Evolutionary conservation across 352 stramenopile genomes (phyloP).

Genomic region (Globisporangium acanthophoron): DNA sequence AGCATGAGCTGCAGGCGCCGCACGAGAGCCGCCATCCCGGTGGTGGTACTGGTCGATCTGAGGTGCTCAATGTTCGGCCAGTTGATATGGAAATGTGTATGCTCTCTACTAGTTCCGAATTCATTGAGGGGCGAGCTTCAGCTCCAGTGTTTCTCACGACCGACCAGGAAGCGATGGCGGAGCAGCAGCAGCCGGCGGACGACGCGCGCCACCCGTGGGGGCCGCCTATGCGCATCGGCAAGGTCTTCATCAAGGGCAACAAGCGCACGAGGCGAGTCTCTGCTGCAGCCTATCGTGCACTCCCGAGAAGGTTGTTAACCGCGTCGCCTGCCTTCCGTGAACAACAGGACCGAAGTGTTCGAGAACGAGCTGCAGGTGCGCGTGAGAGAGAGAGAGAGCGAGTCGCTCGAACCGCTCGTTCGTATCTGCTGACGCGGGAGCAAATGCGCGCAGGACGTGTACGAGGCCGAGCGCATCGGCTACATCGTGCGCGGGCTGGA

Average conservation of each 20-base stretch:
- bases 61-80: background rate
- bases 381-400: too few species aligned
- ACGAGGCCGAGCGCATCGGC: conserved; percentile 61
- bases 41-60: background rate
- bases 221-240: conserved; percentile 74
- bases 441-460: conserved; percentile 30
- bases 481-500: conserved; percentile 54
- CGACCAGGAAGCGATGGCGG: conserved; percentile 4
- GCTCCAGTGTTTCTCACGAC: background rate
- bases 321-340: too few species aligned
- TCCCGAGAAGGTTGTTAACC: background rate
- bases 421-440: too few species aligned
- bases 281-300: too few species aligned
- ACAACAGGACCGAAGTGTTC: conserved; percentile 67
- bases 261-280: conserved; percentile 72
- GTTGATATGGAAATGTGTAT: background rate
- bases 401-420: too few species aligned
- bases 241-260: conserved; percentile 87
- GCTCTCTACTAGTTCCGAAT: background rate
- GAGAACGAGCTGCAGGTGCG: conserved; percentile 80
- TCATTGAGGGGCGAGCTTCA: background rate
- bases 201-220: conserved; percentile 62
- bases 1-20: conserved; percentile 74
- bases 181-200: conserved; percentile 5
- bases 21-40: conserved; percentile 60